These are phyloP conservation scores for Vicia faba DNA, from an alignment of 306 rosid genomes.

Conservation along the genomic window DNA sequence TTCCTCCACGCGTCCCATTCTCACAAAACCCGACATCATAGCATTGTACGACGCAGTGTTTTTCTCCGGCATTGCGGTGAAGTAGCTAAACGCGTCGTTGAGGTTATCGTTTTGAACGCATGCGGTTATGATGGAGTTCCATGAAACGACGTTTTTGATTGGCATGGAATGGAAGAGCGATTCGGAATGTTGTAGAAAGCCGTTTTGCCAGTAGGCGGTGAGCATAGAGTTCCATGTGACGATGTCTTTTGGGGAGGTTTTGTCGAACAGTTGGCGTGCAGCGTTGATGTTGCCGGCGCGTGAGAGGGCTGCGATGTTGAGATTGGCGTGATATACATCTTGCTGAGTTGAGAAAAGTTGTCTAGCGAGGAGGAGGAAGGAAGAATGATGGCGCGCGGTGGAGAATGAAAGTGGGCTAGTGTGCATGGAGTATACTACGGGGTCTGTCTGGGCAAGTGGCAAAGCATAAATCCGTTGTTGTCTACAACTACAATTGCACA, in stretches of 20 bases:
- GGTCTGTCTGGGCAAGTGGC: too few species aligned
- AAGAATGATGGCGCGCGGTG: not conserved
- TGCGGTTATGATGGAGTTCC: slow-evolving; percentile 57
- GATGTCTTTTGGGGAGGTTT: slow-evolving; percentile 46
- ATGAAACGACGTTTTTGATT: slow-evolving; percentile 49
- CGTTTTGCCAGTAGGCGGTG: slow-evolving; percentile 54
- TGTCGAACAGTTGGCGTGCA: slow-evolving; percentile 57
- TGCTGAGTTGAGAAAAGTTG: slow-evolving; percentile 33
- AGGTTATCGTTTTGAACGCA: slow-evolving; percentile 48
- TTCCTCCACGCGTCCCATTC: slow-evolving; percentile 43
- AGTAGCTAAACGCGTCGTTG: slow-evolving; percentile 46
- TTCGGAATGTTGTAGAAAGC: slow-evolving; percentile 41
- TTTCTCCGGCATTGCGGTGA: slow-evolving; percentile 45
- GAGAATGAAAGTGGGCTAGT: not conserved
- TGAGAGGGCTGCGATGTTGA: slow-evolving; percentile 40
- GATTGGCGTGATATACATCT: slow-evolving; percentile 41
- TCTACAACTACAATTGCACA: too few species aligned
- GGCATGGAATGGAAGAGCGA: slow-evolving; percentile 51
- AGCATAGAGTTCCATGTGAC: slow-evolving; percentile 59
- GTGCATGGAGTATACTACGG: slow-evolving; percentile 37
- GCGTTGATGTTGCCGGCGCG: slow-evolving; percentile 41
- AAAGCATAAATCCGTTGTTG: too few species aligned
- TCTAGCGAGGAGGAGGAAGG: slow-evolving; percentile 6
- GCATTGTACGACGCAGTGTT: slow-evolving; percentile 52
- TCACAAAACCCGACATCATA: slow-evolving; percentile 51